Base-by-base conservation (phyloP, 2,329 filamentous ascomycete genomes). In the Botrytis cinerea region DNA sequence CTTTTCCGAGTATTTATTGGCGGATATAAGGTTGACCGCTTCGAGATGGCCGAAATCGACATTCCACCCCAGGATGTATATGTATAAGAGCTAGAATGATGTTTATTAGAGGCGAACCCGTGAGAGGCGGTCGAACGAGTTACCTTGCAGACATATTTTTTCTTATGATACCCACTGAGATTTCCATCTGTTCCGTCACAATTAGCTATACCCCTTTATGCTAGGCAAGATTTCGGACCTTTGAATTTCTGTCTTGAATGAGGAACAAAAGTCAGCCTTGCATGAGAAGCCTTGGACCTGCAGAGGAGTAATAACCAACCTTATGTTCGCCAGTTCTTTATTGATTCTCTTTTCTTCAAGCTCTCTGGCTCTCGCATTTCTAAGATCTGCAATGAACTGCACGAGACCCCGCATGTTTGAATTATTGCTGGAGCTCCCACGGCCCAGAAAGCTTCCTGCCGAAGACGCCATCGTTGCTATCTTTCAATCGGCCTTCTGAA, bases 71-170 rank as follows among this genome's bases (percentile, higher is more conserved):
- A 99, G 89, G 75, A 99, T 99, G 83, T 99, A 99, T 80, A 99
- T 98, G 83, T 99, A 99, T 75, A 99, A 87, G 78, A 99, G 90
- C 90, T 79, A 74, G 45, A 48, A 63, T 57, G 45, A 48, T 69
- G 72, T 62, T 71, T 51, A 38, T 73, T 60, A 46, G 35, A 45
- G 22, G 51, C 28, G 32, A 43, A 16, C n/a, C 32, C 4, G 25
- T 32, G 38, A n/a, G 2, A 73, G 60, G 20, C 57, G 51, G 46
- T 48, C 28, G 60, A 40, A 20, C 28, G 25, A 69, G 40, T 72
- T 84, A 90, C 88, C 86, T 99, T 99, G 93, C 96, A 99, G 78
- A 99, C 96, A 82, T 99, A 99, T 92, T 99, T 99, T 89, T 99
- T 99, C 87, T 97, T 98, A 86, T 98, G 94, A 82, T 99, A 99